Base-by-base conservation (phyloP, 441 rosid species). In the California macrophylla region DNA sequence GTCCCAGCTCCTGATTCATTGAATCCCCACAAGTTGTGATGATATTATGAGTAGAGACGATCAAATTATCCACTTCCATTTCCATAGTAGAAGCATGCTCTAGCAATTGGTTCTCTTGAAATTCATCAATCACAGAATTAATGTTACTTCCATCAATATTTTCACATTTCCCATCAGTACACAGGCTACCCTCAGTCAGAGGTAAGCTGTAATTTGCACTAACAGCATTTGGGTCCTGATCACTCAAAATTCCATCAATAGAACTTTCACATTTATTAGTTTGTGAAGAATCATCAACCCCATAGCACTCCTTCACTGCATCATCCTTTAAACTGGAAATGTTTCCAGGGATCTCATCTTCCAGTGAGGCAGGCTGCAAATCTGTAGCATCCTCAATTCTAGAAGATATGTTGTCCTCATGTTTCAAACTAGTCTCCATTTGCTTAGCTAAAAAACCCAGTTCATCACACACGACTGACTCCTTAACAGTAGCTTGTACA, bases 401-500 rank as follows among this genome's bases (percentile, higher is more conserved):
- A 38, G 82, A 68, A 69, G 74, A 66, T 75, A 67, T 69, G 68
- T 50, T 70, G 75, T 72, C 82, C 74, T 66, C 79, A 69, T 66
- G 80, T 66, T 84, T 85, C 80, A 80, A 76, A 81, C 66, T 77
- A 74, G 89, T 82, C 72, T 95, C 97, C 96, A 91, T 87, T 74
- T 81, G 82, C 76, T 86, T 85, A 76, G 84, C 79, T 29, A 90
- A 76, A 76, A 87, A 86, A 75, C 87, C 86, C 76, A 88, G 83
- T 75, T 82, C 98, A 86, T 90, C 89, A 82, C 84, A 87, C 75
- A 85, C 82, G 71, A 80, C 90, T 67, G 89, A 80, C 65, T 76
- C 87, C 80, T 78, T 85, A 72, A 68, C 75, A 71, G 69, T 77
- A 80, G 68, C 56, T 70, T 85, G 83, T 66, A 67, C 79, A 29